phyloP scores from a whole-genome alignment of 805 yeast genomes.

The Kuraishia molischiana region DNA sequence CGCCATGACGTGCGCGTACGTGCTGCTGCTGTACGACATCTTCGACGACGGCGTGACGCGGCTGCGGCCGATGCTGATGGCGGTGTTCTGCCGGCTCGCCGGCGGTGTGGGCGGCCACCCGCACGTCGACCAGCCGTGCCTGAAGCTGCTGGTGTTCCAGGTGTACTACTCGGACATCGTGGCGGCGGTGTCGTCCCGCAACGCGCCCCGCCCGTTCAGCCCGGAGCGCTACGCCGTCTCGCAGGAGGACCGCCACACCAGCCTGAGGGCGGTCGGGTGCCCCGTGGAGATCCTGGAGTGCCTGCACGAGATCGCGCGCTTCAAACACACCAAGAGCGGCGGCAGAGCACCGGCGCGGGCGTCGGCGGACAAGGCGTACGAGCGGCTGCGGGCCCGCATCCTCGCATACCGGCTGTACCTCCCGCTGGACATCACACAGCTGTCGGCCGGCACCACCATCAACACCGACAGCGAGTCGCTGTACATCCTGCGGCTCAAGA shows the following conservation, averaged over 20 bases:
- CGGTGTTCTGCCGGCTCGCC: neutral
- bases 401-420: neutral
- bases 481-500: neutral
- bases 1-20: constrained; percentile 1
- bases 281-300: constrained; percentile 2
- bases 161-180: constrained; percentile 4
- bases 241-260: neutral
- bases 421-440: neutral
- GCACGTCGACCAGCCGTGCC: neutral
- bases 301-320: neutral
- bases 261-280: constrained; percentile 3
- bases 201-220: neutral
- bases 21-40: constrained; percentile 1
- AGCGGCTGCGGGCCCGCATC: neutral
- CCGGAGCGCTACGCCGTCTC: neutral
- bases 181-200: neutral
- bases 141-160: constrained; percentile 1
- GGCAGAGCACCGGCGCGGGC: neutral
- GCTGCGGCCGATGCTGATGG: neutral
- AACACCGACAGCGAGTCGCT: neutral
- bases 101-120: neutral
- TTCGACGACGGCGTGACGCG: constrained; percentile 3
- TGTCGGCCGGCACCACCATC: constrained; percentile 2
- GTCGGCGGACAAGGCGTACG: neutral
- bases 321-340: neutral